These are phyloP conservation scores for Ashbya aceris DNA, from an alignment of 1,139 yeast genomes.

Conservation along the genomic window DNA sequence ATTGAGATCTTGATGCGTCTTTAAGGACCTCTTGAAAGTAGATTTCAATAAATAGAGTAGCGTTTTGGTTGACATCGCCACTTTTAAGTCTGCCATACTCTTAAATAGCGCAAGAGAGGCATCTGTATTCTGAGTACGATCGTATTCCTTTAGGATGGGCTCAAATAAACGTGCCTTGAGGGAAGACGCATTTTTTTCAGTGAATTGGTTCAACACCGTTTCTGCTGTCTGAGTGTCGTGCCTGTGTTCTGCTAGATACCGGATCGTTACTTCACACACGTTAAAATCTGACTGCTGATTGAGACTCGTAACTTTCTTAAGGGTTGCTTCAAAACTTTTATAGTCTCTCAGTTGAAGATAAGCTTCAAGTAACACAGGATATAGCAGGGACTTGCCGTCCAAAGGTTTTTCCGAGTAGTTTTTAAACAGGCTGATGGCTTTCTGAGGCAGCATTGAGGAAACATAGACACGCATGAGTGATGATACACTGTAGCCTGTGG, in stretches of 20 bases:
- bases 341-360: conserved; percentile 12
- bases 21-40: conserved; percentile 34
- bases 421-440: conserved; percentile 17
- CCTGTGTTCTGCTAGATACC: conserved; percentile 13
- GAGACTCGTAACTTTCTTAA: conserved; percentile 11
- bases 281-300: conserved; percentile 14
- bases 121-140: conserved; percentile 14
- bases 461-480: conserved; percentile 25
- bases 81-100: conserved; percentile 33
- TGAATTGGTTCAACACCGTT: conserved; percentile 15
- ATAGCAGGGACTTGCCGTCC: conserved; percentile 13
- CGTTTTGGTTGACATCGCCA: conserved; percentile 32
- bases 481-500: conserved; percentile 20
- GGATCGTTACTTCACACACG: conserved; percentile 18
- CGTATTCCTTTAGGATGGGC: conserved; percentile 26
- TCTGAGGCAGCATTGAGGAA: conserved; percentile 15
- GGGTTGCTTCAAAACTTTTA: conserved; percentile 14
- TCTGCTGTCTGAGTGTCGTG: conserved; percentile 19
- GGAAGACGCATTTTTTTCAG: conserved; percentile 3
- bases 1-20: conserved; percentile 21
- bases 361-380: conserved; percentile 20
- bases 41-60: conserved; percentile 38
- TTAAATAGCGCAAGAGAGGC: conserved; percentile 31
- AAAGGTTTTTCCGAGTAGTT: conserved; percentile 9
- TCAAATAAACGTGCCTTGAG: conserved; percentile 22